Percentiles rank a stretch among this genome's conserved stretches.
Conservation (phyloP, 2,329 filamentous ascomycete species). For the Sclerotinia sclerotiorum region DNA sequence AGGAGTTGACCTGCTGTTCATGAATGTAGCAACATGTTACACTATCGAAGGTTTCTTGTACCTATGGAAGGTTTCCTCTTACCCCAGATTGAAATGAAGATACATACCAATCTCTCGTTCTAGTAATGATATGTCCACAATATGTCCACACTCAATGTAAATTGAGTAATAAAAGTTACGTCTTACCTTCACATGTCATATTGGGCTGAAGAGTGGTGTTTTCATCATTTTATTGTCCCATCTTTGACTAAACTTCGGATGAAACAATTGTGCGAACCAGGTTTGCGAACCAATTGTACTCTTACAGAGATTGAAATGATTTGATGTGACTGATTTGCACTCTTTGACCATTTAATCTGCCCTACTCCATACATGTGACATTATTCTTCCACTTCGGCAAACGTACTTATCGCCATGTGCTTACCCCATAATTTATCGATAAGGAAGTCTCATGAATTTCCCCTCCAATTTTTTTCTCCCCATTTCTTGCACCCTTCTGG, state of each 20-base stretch:
- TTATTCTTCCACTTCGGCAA: neutral
- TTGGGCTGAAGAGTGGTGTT: constrained; percentile 4
- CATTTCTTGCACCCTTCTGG: neutral
- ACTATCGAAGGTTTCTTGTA: constrained; percentile 10
- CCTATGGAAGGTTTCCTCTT: neutral
- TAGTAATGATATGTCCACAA: constrained; percentile 13
- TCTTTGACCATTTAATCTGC: neutral
- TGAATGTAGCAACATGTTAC: constrained; percentile 12
- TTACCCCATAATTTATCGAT: constrained; percentile 14
- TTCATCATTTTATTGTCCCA: constrained; percentile 8
- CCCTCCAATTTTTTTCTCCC: constrained; percentile 25
- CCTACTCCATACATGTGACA: neutral
- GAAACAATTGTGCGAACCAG: constrained; percentile 18
- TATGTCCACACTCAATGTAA: constrained; percentile 9
- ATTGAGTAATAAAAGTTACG: constrained; percentile 12
- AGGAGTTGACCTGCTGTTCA: constrained; percentile 41
- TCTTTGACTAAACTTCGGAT: constrained; percentile 17
- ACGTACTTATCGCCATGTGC: constrained; percentile 23
- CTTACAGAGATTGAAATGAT: neutral
- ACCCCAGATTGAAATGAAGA: constrained; percentile 8
- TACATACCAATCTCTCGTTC: constrained; percentile 5
- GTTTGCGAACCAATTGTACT: constrained; percentile 14
- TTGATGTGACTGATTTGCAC: neutral
- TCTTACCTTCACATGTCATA: constrained; percentile 8
- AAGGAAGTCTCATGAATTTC: constrained; percentile 20